A percentile compares a stretch with the other conserved stretches of the same genome.
Evolutionary conservation across 257 asterid species (phyloP).

Genomic region (Coffea eugenioides): DNA sequence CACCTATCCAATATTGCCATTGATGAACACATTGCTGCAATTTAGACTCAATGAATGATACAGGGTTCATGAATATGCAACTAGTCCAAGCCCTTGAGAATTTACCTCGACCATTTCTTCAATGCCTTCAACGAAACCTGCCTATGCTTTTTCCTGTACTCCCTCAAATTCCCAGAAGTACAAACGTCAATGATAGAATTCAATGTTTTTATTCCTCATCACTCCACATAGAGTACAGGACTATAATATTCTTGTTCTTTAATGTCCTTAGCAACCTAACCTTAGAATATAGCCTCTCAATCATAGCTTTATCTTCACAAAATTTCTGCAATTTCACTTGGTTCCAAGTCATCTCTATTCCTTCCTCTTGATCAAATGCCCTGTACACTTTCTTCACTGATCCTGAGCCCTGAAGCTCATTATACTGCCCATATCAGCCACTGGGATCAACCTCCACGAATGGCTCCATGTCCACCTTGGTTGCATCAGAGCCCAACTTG

Average conservation of each 20-base stretch:
- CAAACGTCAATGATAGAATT: slow-evolving; percentile 85
- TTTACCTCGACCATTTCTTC: slow-evolving; percentile 82
- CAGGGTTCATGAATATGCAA: slow-evolving; percentile 77
- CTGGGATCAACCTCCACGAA: slow-evolving; percentile 73
- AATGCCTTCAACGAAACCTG: slow-evolving; percentile 69
- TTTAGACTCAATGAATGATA: slow-evolving; percentile 75
- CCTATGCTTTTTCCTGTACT: slow-evolving; percentile 69
- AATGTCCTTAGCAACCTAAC: slow-evolving; percentile 51
- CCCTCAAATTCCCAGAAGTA: slow-evolving; percentile 80
- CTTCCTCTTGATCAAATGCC: slow-evolving; percentile 87
- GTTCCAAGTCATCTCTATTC: slow-evolving; percentile 93
- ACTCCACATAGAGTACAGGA: slow-evolving; percentile 63
- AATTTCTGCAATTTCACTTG: slow-evolving; percentile 65
- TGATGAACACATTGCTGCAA: slow-evolving; percentile 79
- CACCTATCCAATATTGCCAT: slow-evolving; percentile 83
- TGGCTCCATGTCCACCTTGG: slow-evolving; percentile 47
- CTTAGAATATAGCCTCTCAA: slow-evolving; percentile 58
- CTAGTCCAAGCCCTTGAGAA: slow-evolving; percentile 72
- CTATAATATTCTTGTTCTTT: slow-evolving; percentile 52
- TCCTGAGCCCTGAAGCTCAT: slow-evolving; percentile 70
- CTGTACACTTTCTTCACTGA: slow-evolving; percentile 79
- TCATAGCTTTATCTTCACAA: slow-evolving; percentile 45
- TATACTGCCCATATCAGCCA: slow-evolving; percentile 69
- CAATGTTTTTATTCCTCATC: slow-evolving; percentile 54
- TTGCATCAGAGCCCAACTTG: slow-evolving; percentile 30